phyloP scores from a whole-genome alignment of 176 grass and related monocot species.

The Chloris gayana region DNA sequence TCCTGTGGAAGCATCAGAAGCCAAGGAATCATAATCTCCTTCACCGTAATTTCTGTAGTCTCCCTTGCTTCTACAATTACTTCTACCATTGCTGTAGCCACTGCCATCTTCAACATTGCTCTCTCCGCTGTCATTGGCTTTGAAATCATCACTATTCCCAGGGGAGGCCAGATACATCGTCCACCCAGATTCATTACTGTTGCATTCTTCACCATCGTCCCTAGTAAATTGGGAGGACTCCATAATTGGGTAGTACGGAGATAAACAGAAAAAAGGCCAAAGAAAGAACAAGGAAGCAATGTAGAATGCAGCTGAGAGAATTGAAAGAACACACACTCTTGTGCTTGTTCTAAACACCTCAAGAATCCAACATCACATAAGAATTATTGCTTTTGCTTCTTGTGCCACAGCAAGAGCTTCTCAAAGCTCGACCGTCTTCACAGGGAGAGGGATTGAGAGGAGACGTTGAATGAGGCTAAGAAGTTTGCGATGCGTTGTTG shows the following conservation, averaged over 20 bases:
- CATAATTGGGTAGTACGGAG: background rate
- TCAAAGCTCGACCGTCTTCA: slow-evolving; percentile 17
- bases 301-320: slow-evolving; percentile 24
- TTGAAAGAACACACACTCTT: slow-evolving; percentile 23
- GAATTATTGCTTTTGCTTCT: slow-evolving; percentile 1
- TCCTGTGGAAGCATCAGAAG: slow-evolving; percentile 90
- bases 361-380: slow-evolving; percentile 21
- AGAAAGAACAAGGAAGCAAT: background rate
- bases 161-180: slow-evolving; percentile 71
- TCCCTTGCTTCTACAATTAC: slow-evolving; percentile 11
- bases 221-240: slow-evolving; percentile 49
- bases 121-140: slow-evolving; percentile 30
- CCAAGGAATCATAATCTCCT: slow-evolving; percentile 72
- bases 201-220: slow-evolving; percentile 54
- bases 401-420: slow-evolving; percentile 13
- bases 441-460: slow-evolving; percentile 15
- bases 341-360: slow-evolving; percentile 5
- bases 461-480: slow-evolving; percentile 32
- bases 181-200: slow-evolving; percentile 71
- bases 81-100: slow-evolving; percentile 27
- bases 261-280: background rate
- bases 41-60: slow-evolving; percentile 30
- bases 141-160: slow-evolving; percentile 29
- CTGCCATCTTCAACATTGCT: slow-evolving; percentile 47
- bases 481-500: background rate